Base-by-base conservation (phyloP, 257 asterid genomes). In the Lantana camara region DNA sequence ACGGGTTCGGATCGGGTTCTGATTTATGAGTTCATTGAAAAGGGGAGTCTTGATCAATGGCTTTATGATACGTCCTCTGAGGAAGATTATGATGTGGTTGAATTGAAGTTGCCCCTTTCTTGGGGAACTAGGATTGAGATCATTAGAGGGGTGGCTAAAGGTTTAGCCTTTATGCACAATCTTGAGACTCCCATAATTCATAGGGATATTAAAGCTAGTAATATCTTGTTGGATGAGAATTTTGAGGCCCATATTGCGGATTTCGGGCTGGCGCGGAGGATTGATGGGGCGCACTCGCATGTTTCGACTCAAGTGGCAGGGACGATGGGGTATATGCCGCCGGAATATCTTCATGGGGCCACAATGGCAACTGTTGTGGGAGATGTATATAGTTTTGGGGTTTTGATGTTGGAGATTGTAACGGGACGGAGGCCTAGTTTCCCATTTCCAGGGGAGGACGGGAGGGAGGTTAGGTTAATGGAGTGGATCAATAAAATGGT, bases 301-400 rank as follows among this genome's bases (percentile, higher is more conserved):
- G 96, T 91, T 13, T 91, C 96, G 1, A 91, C 98, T 2, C 96
- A 86, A 70, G 87, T 86, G 57, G 96, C 96, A 0, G 98, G 98
- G 16, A 91, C 98, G 3, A 82, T 91, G 96, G 96, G 98, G 30
- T 91, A 91, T 74, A 84, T 91, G 89, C 98, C 98, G 0, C 96
- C 98, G 5, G 98, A 91, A 69, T 88, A 91, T 41, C 56, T 91
- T 0, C 29, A 75, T 4, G 96, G 96, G 0, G 82, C 94, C 38
- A 64, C 84, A 3, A 72, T 21, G 73, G 98, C 96, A 1, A 82
- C 82, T 0, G 60, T 79, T 54, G 30, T 23, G 56, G 98, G 95
- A 0, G 98, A 88, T 21, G 91, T 91, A 20, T 91, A 88, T 41
- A 91, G 98, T 60, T 91, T 88, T 40, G 98, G 98, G 1, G 88